These are phyloP conservation scores for Colletotrichum chlorophyti DNA, from an alignment of 2,329 filamentous ascomycete genomes.

Conservation along the genomic window DNA sequence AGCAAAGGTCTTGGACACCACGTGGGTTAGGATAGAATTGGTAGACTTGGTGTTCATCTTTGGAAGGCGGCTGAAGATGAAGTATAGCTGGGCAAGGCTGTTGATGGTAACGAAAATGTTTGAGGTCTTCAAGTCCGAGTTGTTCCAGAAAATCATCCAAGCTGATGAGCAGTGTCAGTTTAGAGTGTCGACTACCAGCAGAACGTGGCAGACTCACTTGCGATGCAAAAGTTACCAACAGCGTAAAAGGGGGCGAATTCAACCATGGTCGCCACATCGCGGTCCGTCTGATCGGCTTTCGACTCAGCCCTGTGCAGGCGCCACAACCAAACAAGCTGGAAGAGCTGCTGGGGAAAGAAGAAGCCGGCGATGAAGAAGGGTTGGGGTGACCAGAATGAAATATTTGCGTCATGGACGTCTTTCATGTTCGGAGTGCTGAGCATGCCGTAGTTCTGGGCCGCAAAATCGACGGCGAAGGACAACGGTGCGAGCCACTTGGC, in stretches of 20 bases:
- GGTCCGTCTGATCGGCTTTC: slow-evolving; percentile 42
- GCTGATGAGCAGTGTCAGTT: slow-evolving; percentile 35
- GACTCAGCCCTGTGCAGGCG: slow-evolving; percentile 57
- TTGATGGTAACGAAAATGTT: slow-evolving; percentile 65
- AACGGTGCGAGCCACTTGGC: slow-evolving; percentile 60
- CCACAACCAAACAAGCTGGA: slow-evolving; percentile 65
- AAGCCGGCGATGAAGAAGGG: slow-evolving; percentile 65
- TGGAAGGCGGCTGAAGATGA: slow-evolving; percentile 54
- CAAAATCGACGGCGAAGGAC: slow-evolving; percentile 63
- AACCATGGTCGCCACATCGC: slow-evolving; percentile 55
- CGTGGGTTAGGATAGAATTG: slow-evolving; percentile 61
- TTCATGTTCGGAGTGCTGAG: slow-evolving; percentile 64
- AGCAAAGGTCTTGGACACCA: slow-evolving; percentile 65
- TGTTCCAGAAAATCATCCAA: slow-evolving; percentile 70
- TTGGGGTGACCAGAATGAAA: slow-evolving; percentile 65
- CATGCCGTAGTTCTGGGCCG: slow-evolving; percentile 65
- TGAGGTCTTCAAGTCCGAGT: slow-evolving; percentile 52
- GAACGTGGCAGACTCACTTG: slow-evolving; percentile 47
- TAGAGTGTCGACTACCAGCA: not conserved
- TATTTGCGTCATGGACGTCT: slow-evolving; percentile 62
- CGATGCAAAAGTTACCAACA: slow-evolving; percentile 65
- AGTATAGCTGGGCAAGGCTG: slow-evolving; percentile 60
- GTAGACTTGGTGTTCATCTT: slow-evolving; percentile 57
- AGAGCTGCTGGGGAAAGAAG: slow-evolving; percentile 67
- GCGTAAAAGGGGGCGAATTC: slow-evolving; percentile 62